phyloP scores from a whole-genome alignment of 768 basidiomycete genomes.

The Mycena kentingensis region DNA sequence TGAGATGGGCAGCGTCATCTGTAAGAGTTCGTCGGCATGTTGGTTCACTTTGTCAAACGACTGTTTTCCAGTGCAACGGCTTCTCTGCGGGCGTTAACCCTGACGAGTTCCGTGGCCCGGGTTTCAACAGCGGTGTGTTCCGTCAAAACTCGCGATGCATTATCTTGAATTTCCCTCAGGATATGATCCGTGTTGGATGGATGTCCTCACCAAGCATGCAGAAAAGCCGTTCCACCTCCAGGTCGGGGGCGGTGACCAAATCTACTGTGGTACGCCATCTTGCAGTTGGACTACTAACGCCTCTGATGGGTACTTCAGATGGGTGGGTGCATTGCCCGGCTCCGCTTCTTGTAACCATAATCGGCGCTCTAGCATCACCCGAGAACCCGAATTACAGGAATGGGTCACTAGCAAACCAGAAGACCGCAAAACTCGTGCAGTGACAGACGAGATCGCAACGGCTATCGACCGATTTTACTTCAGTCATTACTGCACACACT shows the following conservation, averaged over 20 bases:
- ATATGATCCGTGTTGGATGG: slow-evolving; percentile 92
- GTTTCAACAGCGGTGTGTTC: slow-evolving; percentile 57
- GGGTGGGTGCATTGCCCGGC: slow-evolving; percentile 42
- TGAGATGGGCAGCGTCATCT: slow-evolving; percentile 90
- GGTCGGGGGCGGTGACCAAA: slow-evolving; percentile 92
- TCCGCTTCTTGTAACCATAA: not conserved
- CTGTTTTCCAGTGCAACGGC: slow-evolving; percentile 68
- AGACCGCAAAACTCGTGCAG: slow-evolving; percentile 55
- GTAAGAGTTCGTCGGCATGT: slow-evolving; percentile 42
- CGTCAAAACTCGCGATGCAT: not conserved
- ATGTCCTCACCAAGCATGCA: slow-evolving; percentile 82
- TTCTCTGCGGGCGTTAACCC: slow-evolving; percentile 89
- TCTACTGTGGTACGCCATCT: slow-evolving; percentile 63
- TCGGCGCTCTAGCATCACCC: slow-evolving; percentile 55
- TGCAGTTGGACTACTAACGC: not conserved
- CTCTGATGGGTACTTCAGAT: slow-evolving; percentile 28
- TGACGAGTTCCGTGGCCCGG: slow-evolving; percentile 81
- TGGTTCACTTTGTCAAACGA: slow-evolving; percentile 4
- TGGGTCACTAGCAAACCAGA: slow-evolving; percentile 73
- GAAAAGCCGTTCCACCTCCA: slow-evolving; percentile 85
- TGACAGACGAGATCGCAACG: slow-evolving; percentile 70
- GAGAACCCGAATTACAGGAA: slow-evolving; percentile 85
- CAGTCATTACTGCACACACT: slow-evolving; percentile 86
- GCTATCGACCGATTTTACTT: slow-evolving; percentile 89
- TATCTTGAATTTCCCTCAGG: slow-evolving; percentile 26